Conservation (phyloP, 257 asterid species). For the Catharanthus roseus region DNA sequence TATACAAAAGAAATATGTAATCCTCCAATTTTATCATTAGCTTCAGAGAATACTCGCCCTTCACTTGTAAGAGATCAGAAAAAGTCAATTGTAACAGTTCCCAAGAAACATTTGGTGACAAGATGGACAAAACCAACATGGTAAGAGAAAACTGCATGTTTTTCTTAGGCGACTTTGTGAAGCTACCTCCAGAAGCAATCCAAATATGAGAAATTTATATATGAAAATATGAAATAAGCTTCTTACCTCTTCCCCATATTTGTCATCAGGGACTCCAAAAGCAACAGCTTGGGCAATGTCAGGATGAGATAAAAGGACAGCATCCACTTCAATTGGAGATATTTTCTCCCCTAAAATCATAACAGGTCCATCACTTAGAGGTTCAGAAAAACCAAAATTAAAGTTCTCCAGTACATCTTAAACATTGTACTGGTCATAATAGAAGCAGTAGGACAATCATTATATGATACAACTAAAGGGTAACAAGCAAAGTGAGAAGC, state of each 20-base stretch:
- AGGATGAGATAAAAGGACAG: slow-evolving; percentile 80
- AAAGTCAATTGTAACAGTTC: neutral
- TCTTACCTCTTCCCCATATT: slow-evolving; percentile 94
- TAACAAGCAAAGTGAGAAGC: neutral
- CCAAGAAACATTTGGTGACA: neutral
- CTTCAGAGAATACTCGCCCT: neutral
- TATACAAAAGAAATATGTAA: neutral
- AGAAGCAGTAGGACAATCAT: neutral
- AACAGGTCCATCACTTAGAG: neutral
- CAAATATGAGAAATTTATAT: neutral
- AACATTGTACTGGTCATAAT: neutral
- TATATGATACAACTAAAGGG: neutral
- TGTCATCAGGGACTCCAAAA: slow-evolving; percentile 94
- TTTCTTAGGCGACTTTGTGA: neutral
- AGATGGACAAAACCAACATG: neutral
- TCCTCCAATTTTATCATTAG: neutral
- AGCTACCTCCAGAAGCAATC: neutral
- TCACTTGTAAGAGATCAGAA: neutral
- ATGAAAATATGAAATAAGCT: neutral
- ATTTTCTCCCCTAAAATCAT: slow-evolving; percentile 78
- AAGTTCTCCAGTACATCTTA: neutral
- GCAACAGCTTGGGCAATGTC: slow-evolving; percentile 85
- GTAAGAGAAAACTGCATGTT: neutral
- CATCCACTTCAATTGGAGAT: slow-evolving; percentile 94
- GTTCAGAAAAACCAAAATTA: neutral